Evolutionary conservation across 1,284 basidiomycete genomes (phyloP), one percentile per base, ranked within the genome.

Genomic region (Fomitopsis schrenkii): DNA sequence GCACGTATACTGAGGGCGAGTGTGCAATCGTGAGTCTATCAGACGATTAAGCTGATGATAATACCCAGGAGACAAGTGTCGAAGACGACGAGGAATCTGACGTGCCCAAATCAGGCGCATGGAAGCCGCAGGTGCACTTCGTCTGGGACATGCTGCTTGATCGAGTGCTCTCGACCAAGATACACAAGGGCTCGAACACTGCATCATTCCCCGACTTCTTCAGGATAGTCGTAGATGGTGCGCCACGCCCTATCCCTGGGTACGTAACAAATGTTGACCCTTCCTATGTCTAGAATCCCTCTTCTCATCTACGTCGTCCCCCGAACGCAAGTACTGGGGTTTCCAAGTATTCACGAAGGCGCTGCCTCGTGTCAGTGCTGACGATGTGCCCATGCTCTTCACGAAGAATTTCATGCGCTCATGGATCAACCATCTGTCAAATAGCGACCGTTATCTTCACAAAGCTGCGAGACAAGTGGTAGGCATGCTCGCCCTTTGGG

Each of bases 321-420:
- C 91, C 1, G 91, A 97, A 72, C 85, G 94, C 62, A 98, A 98
- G 77, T 95, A 91, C 70, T 97, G 94, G 92, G 96, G 96, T 36
- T 98, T 98, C 79, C 91, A 93, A 72, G 85, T 98, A 22, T 93
- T 98, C 74, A 86, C 90, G 69, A 90, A 87, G 64, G 87, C 94
- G 0, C 77, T 98, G 44, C 83, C 86, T 8, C 86, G 88, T 17
- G 82, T 95, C 22, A 80, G 83, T 7, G 76, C 85, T 19, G 74
- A 83, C 28, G 88, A 87, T 57, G 81, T 96, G 67, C 90, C 94
- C 0, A 88, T 94, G 80, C 80, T 98, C 19, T 97, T 98, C 76
- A 97, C 94, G 12, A 90, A 91, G 68, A 97, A 98, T 74, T 94
- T 98, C 70, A 96, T 98, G 92, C 89, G 95, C 48, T 91, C 91